phyloP scores from a whole-genome alignment of 176 grass and related monocot species.

The Alopecurus myosuroides region DNA sequence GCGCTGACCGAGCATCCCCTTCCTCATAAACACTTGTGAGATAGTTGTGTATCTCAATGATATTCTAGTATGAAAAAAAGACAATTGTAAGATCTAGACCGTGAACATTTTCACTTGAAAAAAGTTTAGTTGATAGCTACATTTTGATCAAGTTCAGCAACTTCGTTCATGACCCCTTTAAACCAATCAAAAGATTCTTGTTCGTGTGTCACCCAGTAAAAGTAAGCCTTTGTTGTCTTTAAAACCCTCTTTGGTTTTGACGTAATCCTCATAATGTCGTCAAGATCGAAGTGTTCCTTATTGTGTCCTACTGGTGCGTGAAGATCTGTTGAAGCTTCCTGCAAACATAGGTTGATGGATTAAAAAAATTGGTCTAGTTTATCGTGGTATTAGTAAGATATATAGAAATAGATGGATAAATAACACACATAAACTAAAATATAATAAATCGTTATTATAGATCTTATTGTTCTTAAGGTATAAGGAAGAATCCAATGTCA shows the following conservation, averaged over 20 bases:
- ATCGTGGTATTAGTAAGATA: not conserved
- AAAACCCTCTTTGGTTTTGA: constrained; percentile 70
- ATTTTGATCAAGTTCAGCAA: constrained; percentile 72
- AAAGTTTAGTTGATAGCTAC: constrained; percentile 20
- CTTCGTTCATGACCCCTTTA: constrained; percentile 88
- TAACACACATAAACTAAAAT: not conserved
- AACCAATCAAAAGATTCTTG: constrained; percentile 94
- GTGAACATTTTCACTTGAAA: not conserved
- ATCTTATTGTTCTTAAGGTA: not conserved
- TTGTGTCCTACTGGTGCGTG: constrained; percentile 49
- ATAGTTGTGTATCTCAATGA: constrained; percentile 92
- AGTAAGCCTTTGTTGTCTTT: constrained; percentile 80
- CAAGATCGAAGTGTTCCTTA: constrained; percentile 52
- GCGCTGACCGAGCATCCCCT: constrained; percentile 78
- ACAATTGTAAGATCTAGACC: constrained; percentile 6
- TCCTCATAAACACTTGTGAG: constrained; percentile 86
- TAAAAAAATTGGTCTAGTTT: not conserved
- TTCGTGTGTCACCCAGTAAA: constrained; percentile 86
- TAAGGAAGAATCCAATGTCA: not conserved
- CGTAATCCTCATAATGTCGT: constrained; percentile 57
- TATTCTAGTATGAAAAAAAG: constrained; percentile 36
- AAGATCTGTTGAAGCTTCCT: constrained; percentile 59
- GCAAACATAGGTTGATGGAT: constrained; percentile 5
- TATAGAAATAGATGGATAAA: not conserved
- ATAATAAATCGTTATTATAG: not conserved